A percentile compares a stretch with the other conserved stretches of the same genome.
These are phyloP conservation scores for Didymellaceae sp. DNA, from an alignment of 2,329 filamentous ascomycete genomes.

Conservation along the genomic window DNA sequence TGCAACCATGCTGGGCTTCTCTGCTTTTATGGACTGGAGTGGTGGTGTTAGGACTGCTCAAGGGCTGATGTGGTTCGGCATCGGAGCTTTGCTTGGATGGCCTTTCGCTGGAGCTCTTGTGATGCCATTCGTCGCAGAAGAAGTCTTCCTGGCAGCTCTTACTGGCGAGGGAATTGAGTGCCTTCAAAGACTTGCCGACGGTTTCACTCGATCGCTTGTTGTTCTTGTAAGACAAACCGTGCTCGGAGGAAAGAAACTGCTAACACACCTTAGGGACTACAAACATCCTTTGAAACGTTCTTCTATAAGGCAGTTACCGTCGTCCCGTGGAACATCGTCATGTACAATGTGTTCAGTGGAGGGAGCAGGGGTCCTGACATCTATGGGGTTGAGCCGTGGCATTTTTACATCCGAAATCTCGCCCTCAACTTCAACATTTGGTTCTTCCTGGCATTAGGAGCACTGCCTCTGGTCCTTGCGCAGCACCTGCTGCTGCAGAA, in stretches of 20 bases:
- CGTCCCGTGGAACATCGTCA: conserved; percentile 90
- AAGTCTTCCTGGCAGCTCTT: conserved; percentile 63
- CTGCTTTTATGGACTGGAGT: conserved; percentile 89
- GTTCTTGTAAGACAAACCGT: conserved; percentile 67
- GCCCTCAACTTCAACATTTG: conserved; percentile 94
- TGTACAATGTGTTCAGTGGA: conserved; percentile 91
- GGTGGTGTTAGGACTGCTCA: conserved; percentile 78
- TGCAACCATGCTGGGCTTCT: conserved; percentile 81
- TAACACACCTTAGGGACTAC: conserved; percentile 61
- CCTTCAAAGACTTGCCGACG: conserved; percentile 69
- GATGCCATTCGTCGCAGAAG: conserved; percentile 80
- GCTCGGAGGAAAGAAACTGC: background rate
- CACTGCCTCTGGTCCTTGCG: conserved; percentile 75
- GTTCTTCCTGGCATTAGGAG: conserved; percentile 79
- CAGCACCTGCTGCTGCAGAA: conserved; percentile 72
- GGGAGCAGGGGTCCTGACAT: conserved; percentile 82
- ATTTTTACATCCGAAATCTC: conserved; percentile 93
- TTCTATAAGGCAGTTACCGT: conserved; percentile 82
- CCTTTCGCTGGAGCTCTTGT: conserved; percentile 88
- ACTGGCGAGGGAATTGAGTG: conserved; percentile 66
- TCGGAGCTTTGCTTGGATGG: conserved; percentile 88
- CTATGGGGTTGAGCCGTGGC: conserved; percentile 95
- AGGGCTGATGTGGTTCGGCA: conserved; percentile 89
- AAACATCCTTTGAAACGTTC: conserved; percentile 76
- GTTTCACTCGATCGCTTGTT: conserved; percentile 68